Evolutionary conservation across 2,329 filamentous ascomycete genomes (phyloP).

Genomic region (Verticillium klebahnii): DNA sequence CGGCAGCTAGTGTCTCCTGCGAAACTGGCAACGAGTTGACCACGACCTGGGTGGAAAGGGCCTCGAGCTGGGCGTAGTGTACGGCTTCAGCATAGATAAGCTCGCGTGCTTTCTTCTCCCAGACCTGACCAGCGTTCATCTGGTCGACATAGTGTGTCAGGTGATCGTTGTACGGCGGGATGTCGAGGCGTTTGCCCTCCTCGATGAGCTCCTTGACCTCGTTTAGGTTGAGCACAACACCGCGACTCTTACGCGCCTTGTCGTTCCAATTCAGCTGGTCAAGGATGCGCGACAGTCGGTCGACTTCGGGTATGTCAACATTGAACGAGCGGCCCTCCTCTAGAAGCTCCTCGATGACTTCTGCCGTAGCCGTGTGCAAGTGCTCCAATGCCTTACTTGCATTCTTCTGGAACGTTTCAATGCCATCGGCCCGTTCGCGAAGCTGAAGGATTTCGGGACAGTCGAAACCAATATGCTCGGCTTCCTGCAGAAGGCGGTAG

Average conservation of each 20-base stretch:
- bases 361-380: constrained; percentile 56
- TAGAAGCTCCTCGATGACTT: constrained; percentile 84
- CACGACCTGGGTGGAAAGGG: constrained; percentile 76
- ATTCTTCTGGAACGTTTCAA: constrained; percentile 77
- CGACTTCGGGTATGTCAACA: constrained; percentile 85
- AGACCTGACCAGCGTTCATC: constrained; percentile 70
- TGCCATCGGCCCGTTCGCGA: constrained; percentile 78
- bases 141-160: constrained; percentile 73
- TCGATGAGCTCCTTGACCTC: constrained; percentile 77
- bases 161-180: constrained; percentile 76
- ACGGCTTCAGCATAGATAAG: constrained; percentile 87
- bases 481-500: constrained; percentile 74
- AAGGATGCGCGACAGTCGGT: constrained; percentile 72
- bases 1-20: constrained; percentile 69
- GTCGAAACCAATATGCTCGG: constrained; percentile 85
- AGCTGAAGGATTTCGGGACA: constrained; percentile 85
- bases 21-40: constrained; percentile 71
- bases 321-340: constrained; percentile 87
- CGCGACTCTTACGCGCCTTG: constrained; percentile 62
- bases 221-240: constrained; percentile 64
- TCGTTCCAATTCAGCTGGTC: constrained; percentile 88
- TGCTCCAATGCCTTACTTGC: constrained; percentile 68
- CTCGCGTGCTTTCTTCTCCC: constrained; percentile 91
- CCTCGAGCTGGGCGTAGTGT: constrained; percentile 92
- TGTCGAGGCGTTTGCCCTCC: constrained; percentile 70